Evolutionary conservation across 192 early-diverging fungal genomes (phyloP).

Genomic region (Fimicolochytrium jonesii): DNA sequence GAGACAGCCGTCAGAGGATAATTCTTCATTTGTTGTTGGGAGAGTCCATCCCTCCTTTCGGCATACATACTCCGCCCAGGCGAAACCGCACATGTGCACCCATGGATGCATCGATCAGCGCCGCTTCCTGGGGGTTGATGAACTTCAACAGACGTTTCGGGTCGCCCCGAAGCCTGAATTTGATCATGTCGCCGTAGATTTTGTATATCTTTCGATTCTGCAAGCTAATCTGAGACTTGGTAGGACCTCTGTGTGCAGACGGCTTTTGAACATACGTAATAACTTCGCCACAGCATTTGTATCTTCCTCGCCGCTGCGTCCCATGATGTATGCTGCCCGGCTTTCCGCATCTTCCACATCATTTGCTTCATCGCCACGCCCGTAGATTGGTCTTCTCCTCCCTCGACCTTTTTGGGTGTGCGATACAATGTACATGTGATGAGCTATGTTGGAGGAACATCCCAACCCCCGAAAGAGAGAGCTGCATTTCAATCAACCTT

Average conservation of each 20-base stretch:
- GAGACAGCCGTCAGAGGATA: no score
- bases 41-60: conserved; percentile 1
- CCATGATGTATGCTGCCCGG: conserved; percentile 22
- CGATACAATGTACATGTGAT: no score
- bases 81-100: conserved; percentile 52
- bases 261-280: conserved; percentile 35
- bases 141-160: conserved; percentile 47
- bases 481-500: conserved; percentile 16
- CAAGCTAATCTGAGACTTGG: neutral
- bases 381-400: no score
- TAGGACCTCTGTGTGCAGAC: neutral
- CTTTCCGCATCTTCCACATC: conserved; percentile 27
- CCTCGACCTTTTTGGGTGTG: no score
- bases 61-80: conserved; percentile 47
- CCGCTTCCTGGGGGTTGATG: conserved; percentile 56
- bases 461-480: neutral
- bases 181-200: conserved; percentile 54
- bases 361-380: conserved; percentile 39
- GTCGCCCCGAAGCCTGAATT: conserved; percentile 48
- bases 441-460: no score
- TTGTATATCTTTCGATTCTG: conserved; percentile 48
- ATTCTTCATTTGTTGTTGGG: neutral
- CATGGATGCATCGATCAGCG: conserved; percentile 45
- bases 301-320: conserved; percentile 44
- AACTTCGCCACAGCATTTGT: conserved; percentile 44